Base-by-base conservation (phyloP, 768 basidiomycete species). In the Serendipita sp. region DNA sequence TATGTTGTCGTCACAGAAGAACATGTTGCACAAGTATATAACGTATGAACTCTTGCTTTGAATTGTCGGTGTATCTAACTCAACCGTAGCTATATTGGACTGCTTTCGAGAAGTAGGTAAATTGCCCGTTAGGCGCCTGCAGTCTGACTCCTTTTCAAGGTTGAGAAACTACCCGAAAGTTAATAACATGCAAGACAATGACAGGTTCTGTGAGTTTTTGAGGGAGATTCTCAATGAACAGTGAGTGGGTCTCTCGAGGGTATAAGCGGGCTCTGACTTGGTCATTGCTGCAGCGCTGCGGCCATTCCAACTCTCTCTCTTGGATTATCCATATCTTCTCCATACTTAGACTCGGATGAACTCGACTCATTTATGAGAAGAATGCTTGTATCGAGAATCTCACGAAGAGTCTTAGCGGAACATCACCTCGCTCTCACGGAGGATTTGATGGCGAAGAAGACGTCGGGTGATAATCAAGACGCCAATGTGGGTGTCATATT, bases 371-470 rank as follows among this genome's bases (percentile, higher is more conserved):
- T 92, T 71, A 90, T 92, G 86, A 81, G 84, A 24, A 82, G 90
- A 24, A 95, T 95, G 91, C 79, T 95, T 9, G 81, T 90, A 56
- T 93, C 91, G 1, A 81, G 91, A 61, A 92, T 93, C 71, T 92
- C 90, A 13, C 80, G 91, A 22, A 83, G 91, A 33, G 92, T 95
- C 33, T 79, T 95, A 24, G 88, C 83, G 3, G 89, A 93, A 70
- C 91, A 95, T 67, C 91, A 95, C 67, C 81, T 93, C 61, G 86
- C 89, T 1, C 76, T 95, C 3, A 86, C 90, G 4, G 77, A 81
- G 63, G 79, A 78, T 28, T 76, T 82, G 63, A 71, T 73, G 34
- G 65, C 65, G 20, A 72, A 63, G 71, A 67, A 68, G 62, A 63
- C 64, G 24, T 65, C 73, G 78, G 50, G 70, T 70, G 45, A 67